Conservation (phyloP, 345 rosid species). For the Eutrema yunnanense region DNA sequence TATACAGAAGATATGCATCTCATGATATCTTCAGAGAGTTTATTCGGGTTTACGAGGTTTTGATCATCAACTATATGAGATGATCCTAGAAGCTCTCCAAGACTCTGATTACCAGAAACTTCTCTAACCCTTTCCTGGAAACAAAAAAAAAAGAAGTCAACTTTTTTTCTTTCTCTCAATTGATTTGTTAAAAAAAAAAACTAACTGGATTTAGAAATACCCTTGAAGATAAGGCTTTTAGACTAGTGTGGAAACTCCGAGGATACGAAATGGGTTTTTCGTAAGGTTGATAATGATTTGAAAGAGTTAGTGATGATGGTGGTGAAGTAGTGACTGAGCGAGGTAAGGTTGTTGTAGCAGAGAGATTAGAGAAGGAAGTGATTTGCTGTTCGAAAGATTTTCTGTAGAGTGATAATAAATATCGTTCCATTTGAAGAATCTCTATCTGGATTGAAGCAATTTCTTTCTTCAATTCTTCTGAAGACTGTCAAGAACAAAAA, state of each 20-base stretch:
- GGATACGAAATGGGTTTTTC: constrained; percentile 34
- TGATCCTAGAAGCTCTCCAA: constrained; percentile 67
- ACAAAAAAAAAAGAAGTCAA: neutral
- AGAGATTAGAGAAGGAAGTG: constrained; percentile 29
- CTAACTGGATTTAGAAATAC: constrained; percentile 23
- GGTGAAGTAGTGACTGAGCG: constrained; percentile 28
- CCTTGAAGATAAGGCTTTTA: constrained; percentile 37
- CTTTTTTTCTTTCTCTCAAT: neutral
- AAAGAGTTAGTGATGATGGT: constrained; percentile 4
- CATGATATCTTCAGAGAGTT: constrained; percentile 67
- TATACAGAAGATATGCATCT: constrained; percentile 82
- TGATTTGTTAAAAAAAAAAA: neutral
- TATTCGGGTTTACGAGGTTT: constrained; percentile 41
- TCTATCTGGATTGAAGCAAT: constrained; percentile 62
- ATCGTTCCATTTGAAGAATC: constrained; percentile 57
- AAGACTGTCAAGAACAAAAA: constrained; percentile 38
- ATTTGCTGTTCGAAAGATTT: constrained; percentile 52
- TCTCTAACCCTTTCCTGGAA: constrained; percentile 43
- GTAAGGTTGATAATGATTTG: constrained; percentile 33
- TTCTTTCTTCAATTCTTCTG: constrained; percentile 57
- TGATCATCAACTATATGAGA: constrained; percentile 28
- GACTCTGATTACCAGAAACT: constrained; percentile 51
- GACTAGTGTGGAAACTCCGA: constrained; percentile 33
- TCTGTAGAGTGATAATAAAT: constrained; percentile 68
- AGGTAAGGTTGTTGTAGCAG: constrained; percentile 18